Base-by-base conservation (phyloP, 202 grass and related monocot species). In the Schoenoplectus triqueter region DNA sequence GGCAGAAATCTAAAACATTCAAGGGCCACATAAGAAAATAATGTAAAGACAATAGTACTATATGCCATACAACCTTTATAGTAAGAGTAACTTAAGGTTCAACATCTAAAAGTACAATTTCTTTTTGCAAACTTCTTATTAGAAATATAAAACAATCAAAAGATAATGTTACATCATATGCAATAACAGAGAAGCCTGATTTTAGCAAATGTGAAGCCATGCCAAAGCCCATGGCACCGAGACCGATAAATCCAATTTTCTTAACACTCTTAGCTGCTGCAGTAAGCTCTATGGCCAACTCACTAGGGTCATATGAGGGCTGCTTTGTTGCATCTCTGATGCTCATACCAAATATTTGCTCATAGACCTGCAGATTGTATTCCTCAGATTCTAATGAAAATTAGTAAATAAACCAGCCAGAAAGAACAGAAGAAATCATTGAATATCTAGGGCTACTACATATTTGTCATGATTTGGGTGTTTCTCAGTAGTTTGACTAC, bases 221-320 rank as follows among this genome's bases (percentile, higher is more conserved):
- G 85, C 94, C 94, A 87, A 97, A 92, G 42, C 92, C 94, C 94
- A 97, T 97, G 68, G 94, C 94, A 88, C 94, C 94, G 84, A 97
- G 94, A 59, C 94, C 94, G 86, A 97, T 90, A 88, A 97, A 97
- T 50, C 94, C 94, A 84, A 97, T 83, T 85, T 59, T 89, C 64
- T 92, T 91, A 73, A 85, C 84, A 88, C 64, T 41, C 90, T 97
- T 92, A 50, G 89, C 89, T 62, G 54, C 64, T 86, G 82, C 77
- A 84, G 64, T 54, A 88, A 94, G 86, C 84, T 90, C 56, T 49
- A 87, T 82, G 69, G 92, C 92, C 80, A 94, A 89, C 69, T 90
- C 84, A 83, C 79, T 90, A 71, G 92, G 89, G 15, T 91, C 87
- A 86, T 97, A 97, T 54, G 90, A 91, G 76, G 83, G 81, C 82